These are phyloP conservation scores for Tolypocladium amazonense DNA, from an alignment of 2,329 filamentous ascomycete genomes.

Conservation along the genomic window DNA sequence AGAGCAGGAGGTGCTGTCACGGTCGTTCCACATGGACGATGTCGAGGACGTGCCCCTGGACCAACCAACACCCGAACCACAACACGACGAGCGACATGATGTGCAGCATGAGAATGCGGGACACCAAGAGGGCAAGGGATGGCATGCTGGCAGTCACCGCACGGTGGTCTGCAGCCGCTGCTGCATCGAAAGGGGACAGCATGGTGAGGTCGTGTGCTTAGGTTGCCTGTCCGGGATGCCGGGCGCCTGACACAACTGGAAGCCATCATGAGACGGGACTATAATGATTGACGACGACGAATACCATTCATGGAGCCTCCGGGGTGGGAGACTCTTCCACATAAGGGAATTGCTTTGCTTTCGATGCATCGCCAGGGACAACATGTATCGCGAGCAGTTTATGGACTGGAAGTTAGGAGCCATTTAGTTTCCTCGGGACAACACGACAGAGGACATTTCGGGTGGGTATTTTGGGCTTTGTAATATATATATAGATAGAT, in stretches of 20 bases:
- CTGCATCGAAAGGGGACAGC: slow-evolving; percentile 52
- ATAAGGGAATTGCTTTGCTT: neutral
- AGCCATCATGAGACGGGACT: neutral
- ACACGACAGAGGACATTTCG: neutral
- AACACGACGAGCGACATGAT: slow-evolving; percentile 1
- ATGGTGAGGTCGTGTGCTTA: slow-evolving; percentile 57
- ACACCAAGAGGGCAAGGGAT: slow-evolving; percentile 14
- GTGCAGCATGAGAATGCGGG: slow-evolving; percentile 1
- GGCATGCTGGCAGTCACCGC: slow-evolving; percentile 33
- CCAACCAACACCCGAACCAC: neutral
- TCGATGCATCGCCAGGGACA: neutral
- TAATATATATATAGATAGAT: neutral
- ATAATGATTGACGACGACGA: slow-evolving; percentile 5
- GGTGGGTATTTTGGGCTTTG: neutral
- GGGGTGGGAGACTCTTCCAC: neutral
- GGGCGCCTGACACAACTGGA: slow-evolving; percentile 16
- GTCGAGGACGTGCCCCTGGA: slow-evolving; percentile 20
- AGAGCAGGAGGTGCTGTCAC: slow-evolving; percentile 25
- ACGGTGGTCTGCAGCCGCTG: slow-evolving; percentile 55
- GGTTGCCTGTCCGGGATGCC: slow-evolving; percentile 44
- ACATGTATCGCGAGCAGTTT: neutral
- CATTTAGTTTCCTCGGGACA: neutral
- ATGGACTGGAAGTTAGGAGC: neutral
- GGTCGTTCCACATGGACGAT: slow-evolving; percentile 42
- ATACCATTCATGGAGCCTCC: neutral